These are phyloP conservation scores for Botryotinia calthae DNA, from an alignment of 2,329 filamentous ascomycete species.

Conservation along the genomic window DNA sequence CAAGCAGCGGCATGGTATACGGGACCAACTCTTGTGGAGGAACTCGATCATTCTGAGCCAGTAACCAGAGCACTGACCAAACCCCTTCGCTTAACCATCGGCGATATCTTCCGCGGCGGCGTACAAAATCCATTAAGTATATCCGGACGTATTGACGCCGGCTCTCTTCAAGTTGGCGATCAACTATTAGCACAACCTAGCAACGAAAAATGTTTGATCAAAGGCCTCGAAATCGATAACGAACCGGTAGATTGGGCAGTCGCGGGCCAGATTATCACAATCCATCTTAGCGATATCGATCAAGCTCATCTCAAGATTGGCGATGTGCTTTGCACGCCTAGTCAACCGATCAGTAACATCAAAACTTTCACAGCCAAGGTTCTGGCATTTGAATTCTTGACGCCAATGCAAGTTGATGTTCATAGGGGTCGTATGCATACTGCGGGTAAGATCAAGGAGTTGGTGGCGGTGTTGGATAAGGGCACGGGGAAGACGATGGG, in stretches of 20 bases:
- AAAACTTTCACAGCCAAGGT: conserved; percentile 79
- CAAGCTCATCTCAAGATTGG: conserved; percentile 77
- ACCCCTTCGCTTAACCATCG: conserved; percentile 81
- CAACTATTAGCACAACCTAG: conserved; percentile 75
- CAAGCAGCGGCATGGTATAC: conserved; percentile 72
- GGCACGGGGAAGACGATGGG: conserved; percentile 62
- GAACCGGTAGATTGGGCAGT: conserved; percentile 82
- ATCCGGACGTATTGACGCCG: conserved; percentile 80
- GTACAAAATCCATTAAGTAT: conserved; percentile 80
- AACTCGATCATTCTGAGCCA: conserved; percentile 80
- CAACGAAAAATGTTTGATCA: conserved; percentile 76
- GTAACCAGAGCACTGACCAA: conserved; percentile 68
- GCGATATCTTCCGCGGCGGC: conserved; percentile 79
- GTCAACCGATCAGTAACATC: conserved; percentile 65
- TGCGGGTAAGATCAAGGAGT: conserved; percentile 67
- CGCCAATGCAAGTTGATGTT: conserved; percentile 86
- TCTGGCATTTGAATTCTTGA: conserved; percentile 83
- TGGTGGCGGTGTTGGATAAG: conserved; percentile 77
- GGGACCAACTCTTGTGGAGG: conserved; percentile 75
- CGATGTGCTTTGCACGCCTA: conserved; percentile 77
- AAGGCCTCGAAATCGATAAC: conserved; percentile 74
- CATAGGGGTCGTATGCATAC: conserved; percentile 81
- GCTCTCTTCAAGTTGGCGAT: conserved; percentile 82
- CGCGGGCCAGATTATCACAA: conserved; percentile 80
- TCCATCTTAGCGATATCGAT: conserved; percentile 86